Conservation (phyloP, 495 filamentous ascomycete genomes). For the Entonaema liquescens region DNA sequence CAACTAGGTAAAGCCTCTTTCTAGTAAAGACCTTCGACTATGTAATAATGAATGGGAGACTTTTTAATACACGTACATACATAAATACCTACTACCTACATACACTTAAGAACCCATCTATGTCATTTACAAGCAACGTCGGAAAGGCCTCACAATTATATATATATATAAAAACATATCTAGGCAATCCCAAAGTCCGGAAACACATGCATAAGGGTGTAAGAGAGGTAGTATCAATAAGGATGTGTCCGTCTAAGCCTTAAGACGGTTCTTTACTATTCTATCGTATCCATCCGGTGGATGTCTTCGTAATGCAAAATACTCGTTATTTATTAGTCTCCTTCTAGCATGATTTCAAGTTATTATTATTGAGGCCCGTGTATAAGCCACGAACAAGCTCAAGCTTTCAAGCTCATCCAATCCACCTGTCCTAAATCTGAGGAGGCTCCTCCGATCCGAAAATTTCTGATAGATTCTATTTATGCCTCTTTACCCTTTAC, state of each 20-base stretch:
- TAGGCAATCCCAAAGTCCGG: too few species aligned
- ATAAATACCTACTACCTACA: background rate
- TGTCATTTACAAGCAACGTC: too few species aligned
- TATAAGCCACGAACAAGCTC: too few species aligned
- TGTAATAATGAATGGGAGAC: background rate
- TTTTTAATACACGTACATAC: too few species aligned
- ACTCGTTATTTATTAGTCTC: background rate
- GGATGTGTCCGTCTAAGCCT: background rate
- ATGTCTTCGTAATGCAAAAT: constrained; percentile 1
- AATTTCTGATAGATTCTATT: background rate
- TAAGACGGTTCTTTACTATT: background rate
- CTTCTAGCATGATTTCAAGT: background rate
- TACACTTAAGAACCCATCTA: background rate
- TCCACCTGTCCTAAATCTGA: background rate
- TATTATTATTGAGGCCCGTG: background rate
- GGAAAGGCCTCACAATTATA: too few species aligned
- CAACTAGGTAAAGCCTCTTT: background rate
- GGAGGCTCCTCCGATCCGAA: background rate
- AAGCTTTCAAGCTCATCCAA: too few species aligned
- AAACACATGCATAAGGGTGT: too few species aligned
- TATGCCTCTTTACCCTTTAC: background rate
- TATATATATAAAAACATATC: too few species aligned
- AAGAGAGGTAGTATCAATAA: too few species aligned
- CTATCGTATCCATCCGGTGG: background rate
- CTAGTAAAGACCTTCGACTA: background rate